Evolutionary conservation across 2,329 filamentous ascomycete species (phyloP), one percentile per base, ranked within the genome.

Genomic region (Fusarium aywerte): DNA sequence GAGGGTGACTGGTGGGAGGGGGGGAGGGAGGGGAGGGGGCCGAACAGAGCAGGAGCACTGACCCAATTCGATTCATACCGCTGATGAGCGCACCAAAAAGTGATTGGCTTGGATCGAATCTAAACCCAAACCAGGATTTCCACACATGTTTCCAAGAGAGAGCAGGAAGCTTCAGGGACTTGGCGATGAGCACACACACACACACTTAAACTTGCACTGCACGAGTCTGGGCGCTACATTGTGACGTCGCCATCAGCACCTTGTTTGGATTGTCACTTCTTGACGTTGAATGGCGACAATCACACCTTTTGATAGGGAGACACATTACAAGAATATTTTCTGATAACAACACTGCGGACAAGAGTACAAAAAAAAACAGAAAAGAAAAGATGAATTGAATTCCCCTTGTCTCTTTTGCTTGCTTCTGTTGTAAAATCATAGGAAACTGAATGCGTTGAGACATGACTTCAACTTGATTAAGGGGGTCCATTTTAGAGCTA

Each of bases 391-490:
- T 57, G 18, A 20, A 27, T 27, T 36, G 36, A 59, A 13, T 40
- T 21, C 35, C 40, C 32, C 45, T n/a, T 48, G 45, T 52, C 12
- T 35, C 35, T 29, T 44, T 12, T 50, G n/a, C 42, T 68, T 35
- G 16, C 35, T 55, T 47, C 15, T 38, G 33, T 18, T 52, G 15
- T 33, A 35, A 43, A 52, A 53, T 31, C 39, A 47, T 21, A 50
- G 48, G 55, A 40, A 50, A 25, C 20, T 23, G 12, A 27, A 36
- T 42, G 52, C 65, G 61, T 67, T 75, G 73, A 77, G 75, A 76
- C 75, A 76, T 71, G 70, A 71, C 67, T 72, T 71, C 52, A 58
- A 52, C 44, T 63, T 63, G 60, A 72, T 70, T 60, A 71, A 62
- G 58, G 62, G 52, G 51, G 51, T 27, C 45, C 27, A 48, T 58